These are phyloP conservation scores for Gossypium rotundifolium DNA, from an alignment of 345 rosid species.

Conservation along the genomic window DNA sequence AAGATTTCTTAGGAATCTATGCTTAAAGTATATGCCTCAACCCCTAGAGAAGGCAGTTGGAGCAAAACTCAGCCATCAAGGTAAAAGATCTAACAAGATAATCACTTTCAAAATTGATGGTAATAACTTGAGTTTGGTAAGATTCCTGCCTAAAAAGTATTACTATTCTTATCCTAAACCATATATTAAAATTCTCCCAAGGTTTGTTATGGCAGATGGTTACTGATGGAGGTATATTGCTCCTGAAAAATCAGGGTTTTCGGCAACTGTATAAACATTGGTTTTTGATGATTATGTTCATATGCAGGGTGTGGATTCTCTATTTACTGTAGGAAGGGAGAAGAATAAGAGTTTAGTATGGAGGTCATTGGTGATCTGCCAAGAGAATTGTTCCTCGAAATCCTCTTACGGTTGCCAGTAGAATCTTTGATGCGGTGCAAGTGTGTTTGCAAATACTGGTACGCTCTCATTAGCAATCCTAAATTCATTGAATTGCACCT, in stretches of 20 bases:
- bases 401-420: slow-evolving; percentile 1
- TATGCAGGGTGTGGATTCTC: background rate
- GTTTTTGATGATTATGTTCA: slow-evolving; percentile 1
- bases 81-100: background rate
- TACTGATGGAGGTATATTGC: background rate
- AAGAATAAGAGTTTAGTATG: background rate
- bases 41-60: background rate
- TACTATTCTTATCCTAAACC: background rate
- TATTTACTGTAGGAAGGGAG: background rate
- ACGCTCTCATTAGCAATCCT: background rate
- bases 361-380: slow-evolving; percentile 7
- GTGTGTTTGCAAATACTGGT: slow-evolving; percentile 12
- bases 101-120: background rate
- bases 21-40: slow-evolving; percentile 1
- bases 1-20: background rate
- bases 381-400: slow-evolving; percentile 1
- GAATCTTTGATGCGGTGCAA: slow-evolving; percentile 11
- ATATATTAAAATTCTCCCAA: background rate
- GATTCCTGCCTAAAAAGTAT: background rate
- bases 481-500: slow-evolving; percentile 6
- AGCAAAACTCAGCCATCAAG: background rate
- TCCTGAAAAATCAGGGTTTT: background rate
- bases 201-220: background rate
- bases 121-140: background rate
- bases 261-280: background rate